Conservation (phyloP, 1,284 basidiomycete genomes). For the Fomitopsis schrenkii region DNA sequence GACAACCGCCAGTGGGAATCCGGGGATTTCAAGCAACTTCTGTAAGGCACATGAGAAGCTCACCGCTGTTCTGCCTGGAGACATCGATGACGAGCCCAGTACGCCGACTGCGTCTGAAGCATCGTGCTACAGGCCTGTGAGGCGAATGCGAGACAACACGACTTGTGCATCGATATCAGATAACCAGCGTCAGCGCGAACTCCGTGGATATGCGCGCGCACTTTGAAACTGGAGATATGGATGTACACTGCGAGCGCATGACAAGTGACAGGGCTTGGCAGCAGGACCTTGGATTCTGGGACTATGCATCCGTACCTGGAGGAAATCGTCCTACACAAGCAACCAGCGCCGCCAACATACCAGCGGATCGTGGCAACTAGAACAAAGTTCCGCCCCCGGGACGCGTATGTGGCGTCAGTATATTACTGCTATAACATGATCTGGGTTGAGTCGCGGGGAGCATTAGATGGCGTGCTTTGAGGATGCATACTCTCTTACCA, state of each 20-base stretch:
- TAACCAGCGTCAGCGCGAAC: neutral
- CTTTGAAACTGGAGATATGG: neutral
- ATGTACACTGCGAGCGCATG: neutral
- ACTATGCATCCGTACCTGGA: neutral
- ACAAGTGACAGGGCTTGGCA: neutral
- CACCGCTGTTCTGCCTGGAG: neutral
- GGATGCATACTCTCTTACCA: neutral
- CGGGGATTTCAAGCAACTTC: neutral
- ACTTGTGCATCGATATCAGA: slow-evolving; percentile 7
- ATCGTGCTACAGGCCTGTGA: neutral
- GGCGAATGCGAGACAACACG: neutral
- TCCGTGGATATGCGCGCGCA: neutral
- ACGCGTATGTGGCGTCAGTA: neutral
- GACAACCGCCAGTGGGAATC: slow-evolving; percentile 1
- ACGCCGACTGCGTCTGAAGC: neutral
- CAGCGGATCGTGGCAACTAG: neutral
- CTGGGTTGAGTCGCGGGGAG: neutral
- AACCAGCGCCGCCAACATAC: neutral
- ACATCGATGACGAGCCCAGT: slow-evolving; percentile 5
- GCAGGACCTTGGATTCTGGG: neutral
- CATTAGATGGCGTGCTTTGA: neutral
- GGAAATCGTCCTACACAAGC: neutral
- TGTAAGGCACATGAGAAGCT: slow-evolving; percentile 1
- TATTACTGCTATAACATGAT: neutral
- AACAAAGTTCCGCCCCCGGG: neutral